Evolutionary conservation across 129 eudicot genomes (phyloP), one percentile per base, ranked within the genome.

Genomic region (Chrysanthemum lavandulifolium): DNA sequence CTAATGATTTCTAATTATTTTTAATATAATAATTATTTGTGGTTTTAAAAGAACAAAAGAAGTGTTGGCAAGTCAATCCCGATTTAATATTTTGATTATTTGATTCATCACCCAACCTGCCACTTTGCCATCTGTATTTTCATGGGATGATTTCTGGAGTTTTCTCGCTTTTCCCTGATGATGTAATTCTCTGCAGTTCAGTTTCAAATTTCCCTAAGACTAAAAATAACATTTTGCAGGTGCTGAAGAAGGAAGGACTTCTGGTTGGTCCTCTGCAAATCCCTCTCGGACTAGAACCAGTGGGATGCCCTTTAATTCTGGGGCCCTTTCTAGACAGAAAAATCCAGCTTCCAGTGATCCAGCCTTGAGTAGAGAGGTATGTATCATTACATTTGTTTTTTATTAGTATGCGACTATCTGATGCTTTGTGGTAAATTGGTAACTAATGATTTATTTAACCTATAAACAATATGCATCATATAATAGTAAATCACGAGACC

Each of bases 291-390:
- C 78, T 60, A 73, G 89, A 74, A 82, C 65, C 61, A 67, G 60
- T 9, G 86, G 83, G 65, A 63, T 81, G 76, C 72, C 84, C 27
- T 75, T 73, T 69, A 79, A 75, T 81, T 83, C 88, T 23, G 90
- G 88, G 67, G 79, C 67, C 81, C 82, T 89, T n/a, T 83, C 87
- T 31, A 89, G 76, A 81, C 95, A 87, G 76, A 89, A 87, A 70
- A 82, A 78, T 81, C 89, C 92, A 4, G 84, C 76, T 68, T 79
- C 85, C 10, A 87, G 78, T 83, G 95, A 88, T 78, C 62, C 81
- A n/a, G 31, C 82, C 77, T 63, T 54, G 67, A 31, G 82, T 68
- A 87, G 83, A 82, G 97, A 93, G 72, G 90, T 83, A 83, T 72
- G 79, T 75, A 36, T 23, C 31, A 2, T 36, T 55, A 33, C 59